Conservation (phyloP, 331 rosid species). For the Cydonia oblonga region DNA sequence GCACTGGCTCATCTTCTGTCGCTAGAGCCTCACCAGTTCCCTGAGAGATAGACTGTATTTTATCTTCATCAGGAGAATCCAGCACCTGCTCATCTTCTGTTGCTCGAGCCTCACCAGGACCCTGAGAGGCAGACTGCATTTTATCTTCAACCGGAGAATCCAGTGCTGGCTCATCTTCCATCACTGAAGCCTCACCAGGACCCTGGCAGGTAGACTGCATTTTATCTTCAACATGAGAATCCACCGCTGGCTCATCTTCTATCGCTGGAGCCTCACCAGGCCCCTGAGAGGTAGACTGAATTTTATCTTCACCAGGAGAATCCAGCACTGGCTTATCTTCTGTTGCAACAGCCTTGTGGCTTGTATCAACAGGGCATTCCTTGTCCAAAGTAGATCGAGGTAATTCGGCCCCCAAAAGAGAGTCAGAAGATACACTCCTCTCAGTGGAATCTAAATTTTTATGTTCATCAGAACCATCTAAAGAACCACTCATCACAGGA, state of each 20-base stretch:
- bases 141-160: constrained; percentile 22
- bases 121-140: constrained; percentile 20
- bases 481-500: constrained; percentile 15
- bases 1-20: no score
- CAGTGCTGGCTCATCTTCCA: neutral
- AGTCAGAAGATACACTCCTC: constrained; percentile 24
- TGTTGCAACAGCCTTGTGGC: constrained; percentile 9
- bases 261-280: neutral
- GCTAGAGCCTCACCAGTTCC: no score
- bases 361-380: constrained; percentile 24
- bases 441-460: constrained; percentile 21
- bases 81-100: no score
- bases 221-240: no score
- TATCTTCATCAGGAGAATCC: no score
- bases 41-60: no score
- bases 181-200: no score
- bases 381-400: constrained; percentile 28
- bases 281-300: constrained; percentile 23
- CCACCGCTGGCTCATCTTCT: no score
- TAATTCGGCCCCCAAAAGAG: constrained; percentile 27
- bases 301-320: constrained; percentile 21
- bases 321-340: constrained; percentile 16
- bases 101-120: neutral
- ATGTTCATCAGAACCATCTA: constrained; percentile 37
- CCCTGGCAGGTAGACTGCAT: no score